Percentiles rank a stretch among this genome's conserved stretches.
Conservation (phyloP, 805 yeast species). For the Hanseniaspora jakobsenii region DNA sequence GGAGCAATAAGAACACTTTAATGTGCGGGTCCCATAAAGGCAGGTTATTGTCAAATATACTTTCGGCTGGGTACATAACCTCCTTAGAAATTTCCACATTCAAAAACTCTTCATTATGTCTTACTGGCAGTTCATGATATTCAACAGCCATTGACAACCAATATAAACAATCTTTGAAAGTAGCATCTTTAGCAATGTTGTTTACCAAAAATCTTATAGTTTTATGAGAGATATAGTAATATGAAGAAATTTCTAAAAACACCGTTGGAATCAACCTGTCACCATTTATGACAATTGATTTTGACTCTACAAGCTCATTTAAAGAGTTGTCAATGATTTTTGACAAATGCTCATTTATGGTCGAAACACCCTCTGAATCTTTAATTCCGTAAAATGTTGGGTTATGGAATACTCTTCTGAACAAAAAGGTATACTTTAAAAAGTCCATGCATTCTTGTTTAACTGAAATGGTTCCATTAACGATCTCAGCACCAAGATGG, state of each 20-base stretch:
- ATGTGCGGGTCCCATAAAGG: slow-evolving; percentile 76
- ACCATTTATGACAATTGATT: slow-evolving; percentile 46
- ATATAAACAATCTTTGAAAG: slow-evolving; percentile 36
- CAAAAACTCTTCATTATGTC: slow-evolving; percentile 84
- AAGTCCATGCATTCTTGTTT: slow-evolving; percentile 89
- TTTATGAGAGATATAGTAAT: slow-evolving; percentile 83
- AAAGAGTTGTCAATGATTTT: slow-evolving; percentile 58
- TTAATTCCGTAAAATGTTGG: slow-evolving; percentile 86
- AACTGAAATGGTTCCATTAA: slow-evolving; percentile 83
- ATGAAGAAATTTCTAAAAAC: slow-evolving; percentile 72
- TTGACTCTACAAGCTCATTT: slow-evolving; percentile 54
- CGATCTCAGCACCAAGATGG: slow-evolving; percentile 89
- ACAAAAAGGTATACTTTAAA: slow-evolving; percentile 90
- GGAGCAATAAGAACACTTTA: slow-evolving; percentile 67
- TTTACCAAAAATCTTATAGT: slow-evolving; percentile 62
- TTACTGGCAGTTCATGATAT: slow-evolving; percentile 75
- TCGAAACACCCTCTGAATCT: slow-evolving; percentile 45
- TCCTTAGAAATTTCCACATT: slow-evolving; percentile 72
- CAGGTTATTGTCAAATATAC: slow-evolving; percentile 43
- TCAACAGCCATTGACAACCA: slow-evolving; percentile 50
- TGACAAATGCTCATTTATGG: slow-evolving; percentile 47
- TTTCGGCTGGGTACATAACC: slow-evolving; percentile 52
- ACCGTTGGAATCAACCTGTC: slow-evolving; percentile 56
- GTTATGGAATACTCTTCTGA: slow-evolving; percentile 84
- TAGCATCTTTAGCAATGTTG: slow-evolving; percentile 33